Evolutionary conservation across 768 basidiomycete species (phyloP).

Genomic region (Thelephora ganbajun): DNA sequence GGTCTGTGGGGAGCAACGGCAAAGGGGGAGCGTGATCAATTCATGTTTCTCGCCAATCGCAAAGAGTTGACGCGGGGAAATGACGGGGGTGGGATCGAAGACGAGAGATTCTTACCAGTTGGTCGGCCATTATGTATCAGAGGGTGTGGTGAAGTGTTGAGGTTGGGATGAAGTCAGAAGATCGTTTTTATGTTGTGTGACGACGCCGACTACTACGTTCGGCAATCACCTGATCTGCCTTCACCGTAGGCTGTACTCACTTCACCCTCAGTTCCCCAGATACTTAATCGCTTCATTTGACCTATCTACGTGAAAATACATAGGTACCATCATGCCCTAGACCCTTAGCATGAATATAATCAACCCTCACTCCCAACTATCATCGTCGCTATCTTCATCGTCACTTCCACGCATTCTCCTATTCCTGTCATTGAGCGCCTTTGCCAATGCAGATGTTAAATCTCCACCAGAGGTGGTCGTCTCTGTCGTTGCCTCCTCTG

Average conservation of each 20-base stretch:
- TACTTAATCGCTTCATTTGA: background rate
- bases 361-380: slow-evolving; percentile 19
- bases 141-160: background rate
- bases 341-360: background rate
- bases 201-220: background rate
- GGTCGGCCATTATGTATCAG: slow-evolving; percentile 31
- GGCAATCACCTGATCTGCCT: background rate
- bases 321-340: background rate
- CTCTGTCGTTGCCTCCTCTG: slow-evolving; percentile 21
- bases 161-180: slow-evolving; percentile 4
- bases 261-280: background rate
- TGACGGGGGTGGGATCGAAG: background rate
- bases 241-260: background rate
- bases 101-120: slow-evolving; percentile 26
- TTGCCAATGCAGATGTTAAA: slow-evolving; percentile 72
- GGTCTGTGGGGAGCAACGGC: slow-evolving; percentile 34
- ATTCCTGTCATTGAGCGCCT: slow-evolving; percentile 69
- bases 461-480: slow-evolving; percentile 44
- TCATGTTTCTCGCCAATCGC: background rate
- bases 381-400: slow-evolving; percentile 21
- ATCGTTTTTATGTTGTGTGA: background rate
- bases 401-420: slow-evolving; percentile 75
- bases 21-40: background rate
- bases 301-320: background rate
- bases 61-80: background rate